phyloP scores from a whole-genome alignment of 805 yeast species.

The Candida dendrica region DNA sequence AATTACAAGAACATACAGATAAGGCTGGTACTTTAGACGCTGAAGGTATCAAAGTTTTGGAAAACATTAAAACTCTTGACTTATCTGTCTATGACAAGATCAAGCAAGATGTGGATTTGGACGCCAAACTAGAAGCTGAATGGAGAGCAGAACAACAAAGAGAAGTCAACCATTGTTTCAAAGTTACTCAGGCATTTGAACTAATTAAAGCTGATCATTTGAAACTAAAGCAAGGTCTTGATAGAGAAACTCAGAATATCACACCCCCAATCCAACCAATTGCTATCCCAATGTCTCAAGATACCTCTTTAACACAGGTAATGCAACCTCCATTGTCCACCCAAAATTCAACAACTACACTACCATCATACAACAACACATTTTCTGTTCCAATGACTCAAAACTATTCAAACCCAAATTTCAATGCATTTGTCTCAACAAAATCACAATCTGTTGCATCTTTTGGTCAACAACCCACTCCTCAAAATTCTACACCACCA shows the following conservation, averaged over 20 bases:
- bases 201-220: slow-evolving; percentile 8
- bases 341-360: not conserved
- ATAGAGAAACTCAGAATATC: not conserved
- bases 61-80: slow-evolving; percentile 12
- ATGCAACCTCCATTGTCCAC: not conserved
- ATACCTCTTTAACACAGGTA: not conserved
- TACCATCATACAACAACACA: no score
- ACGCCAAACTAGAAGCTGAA: slow-evolving; percentile 27
- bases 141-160: slow-evolving; percentile 33
- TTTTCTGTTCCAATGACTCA: not conserved
- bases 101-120: slow-evolving; percentile 22
- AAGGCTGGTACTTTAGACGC: slow-evolving; percentile 14
- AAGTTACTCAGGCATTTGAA: slow-evolving; percentile 16
- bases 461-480: slow-evolving; percentile 1
- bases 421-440: not conserved
- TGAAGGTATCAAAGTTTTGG: slow-evolving; percentile 16
- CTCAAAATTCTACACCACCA: slow-evolving; percentile 2
- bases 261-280: not conserved
- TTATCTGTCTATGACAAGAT: slow-evolving; percentile 10
- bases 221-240: slow-evolving; percentile 4
- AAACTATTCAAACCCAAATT: not conserved
- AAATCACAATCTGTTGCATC: slow-evolving; percentile 10
- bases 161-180: slow-evolving; percentile 24
- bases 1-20: slow-evolving; percentile 12
- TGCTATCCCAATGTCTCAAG: no score